These are phyloP conservation scores for Mucor irregularis DNA, from an alignment of 371 early-diverging fungal species.

Conservation along the genomic window DNA sequence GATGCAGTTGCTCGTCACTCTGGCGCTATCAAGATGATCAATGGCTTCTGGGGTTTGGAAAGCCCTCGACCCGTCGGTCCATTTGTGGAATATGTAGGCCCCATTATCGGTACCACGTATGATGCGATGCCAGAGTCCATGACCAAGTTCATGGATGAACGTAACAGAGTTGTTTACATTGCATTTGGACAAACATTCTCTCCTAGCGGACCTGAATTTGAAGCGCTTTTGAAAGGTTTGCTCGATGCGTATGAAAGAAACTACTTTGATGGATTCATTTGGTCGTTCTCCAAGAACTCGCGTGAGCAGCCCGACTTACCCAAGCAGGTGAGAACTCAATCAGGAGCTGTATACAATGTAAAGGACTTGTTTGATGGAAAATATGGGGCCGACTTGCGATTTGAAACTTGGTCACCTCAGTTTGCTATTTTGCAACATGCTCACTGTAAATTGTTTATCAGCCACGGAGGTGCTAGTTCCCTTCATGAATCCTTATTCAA, in stretches of 20 bases:
- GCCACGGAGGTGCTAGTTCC: conserved; percentile 45
- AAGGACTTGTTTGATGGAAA: conserved; percentile 8
- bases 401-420: conserved; percentile 44
- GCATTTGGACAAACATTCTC: conserved; percentile 43
- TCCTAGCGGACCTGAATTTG: conserved; percentile 6
- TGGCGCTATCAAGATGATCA: conserved; percentile 26
- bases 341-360: conserved; percentile 1
- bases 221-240: conserved; percentile 19
- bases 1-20: conserved; percentile 12
- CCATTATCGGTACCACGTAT: conserved; percentile 23
- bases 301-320: conserved; percentile 5
- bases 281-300: conserved; percentile 20
- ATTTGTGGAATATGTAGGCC: conserved; percentile 36
- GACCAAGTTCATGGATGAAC: conserved; percentile 17
- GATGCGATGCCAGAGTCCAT: conserved; percentile 4
- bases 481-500: conserved; percentile 34
- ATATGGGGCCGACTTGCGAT: conserved; percentile 14
- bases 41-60: conserved; percentile 30
- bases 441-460: conserved; percentile 33
- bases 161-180: conserved; percentile 28
- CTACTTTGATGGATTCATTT: conserved; percentile 38
- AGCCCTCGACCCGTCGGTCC: conserved; percentile 36
- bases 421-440: conserved; percentile 38
- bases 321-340: conserved; percentile 10
- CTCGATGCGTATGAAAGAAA: conserved; percentile 20